Conservation (phyloP, 2,329 filamentous ascomycete species). For the Pseudocercospora eumusae region DNA sequence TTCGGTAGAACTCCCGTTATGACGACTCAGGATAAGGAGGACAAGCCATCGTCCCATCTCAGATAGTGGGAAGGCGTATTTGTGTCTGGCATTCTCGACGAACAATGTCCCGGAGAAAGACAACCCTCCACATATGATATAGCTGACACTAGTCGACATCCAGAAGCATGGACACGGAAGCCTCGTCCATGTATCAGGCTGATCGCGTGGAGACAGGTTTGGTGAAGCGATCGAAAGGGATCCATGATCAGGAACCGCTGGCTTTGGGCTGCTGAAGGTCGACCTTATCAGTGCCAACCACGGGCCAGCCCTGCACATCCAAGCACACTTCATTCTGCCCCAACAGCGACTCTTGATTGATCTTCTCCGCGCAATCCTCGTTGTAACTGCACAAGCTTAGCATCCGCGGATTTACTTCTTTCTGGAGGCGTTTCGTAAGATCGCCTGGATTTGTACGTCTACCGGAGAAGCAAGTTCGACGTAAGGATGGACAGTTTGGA, state of each 20-base stretch:
- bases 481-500: slow-evolving; percentile 14
- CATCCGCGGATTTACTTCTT: slow-evolving; percentile 30
- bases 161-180: slow-evolving; percentile 7
- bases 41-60: background rate
- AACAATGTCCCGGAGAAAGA: slow-evolving; percentile 2
- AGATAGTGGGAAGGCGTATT: background rate
- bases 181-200: slow-evolving; percentile 1
- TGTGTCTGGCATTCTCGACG: background rate
- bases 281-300: slow-evolving; percentile 11
- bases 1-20: slow-evolving; percentile 9
- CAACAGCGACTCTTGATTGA: background rate
- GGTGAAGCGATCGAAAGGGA: background rate
- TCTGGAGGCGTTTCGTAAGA: slow-evolving; percentile 17
- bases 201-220: background rate
- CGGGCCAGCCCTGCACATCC: slow-evolving; percentile 7
- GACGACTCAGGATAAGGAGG: background rate
- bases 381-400: background rate
- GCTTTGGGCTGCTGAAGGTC: slow-evolving; percentile 7
- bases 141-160: background rate
- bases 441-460: slow-evolving; percentile 6
- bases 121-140: background rate
- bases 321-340: background rate
- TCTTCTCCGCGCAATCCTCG: slow-evolving; percentile 12
- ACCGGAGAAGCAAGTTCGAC: slow-evolving; percentile 27
- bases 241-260: background rate